phyloP scores from a whole-genome alignment of 192 early-diverging fungal genomes.

The Podila clonocystis region DNA sequence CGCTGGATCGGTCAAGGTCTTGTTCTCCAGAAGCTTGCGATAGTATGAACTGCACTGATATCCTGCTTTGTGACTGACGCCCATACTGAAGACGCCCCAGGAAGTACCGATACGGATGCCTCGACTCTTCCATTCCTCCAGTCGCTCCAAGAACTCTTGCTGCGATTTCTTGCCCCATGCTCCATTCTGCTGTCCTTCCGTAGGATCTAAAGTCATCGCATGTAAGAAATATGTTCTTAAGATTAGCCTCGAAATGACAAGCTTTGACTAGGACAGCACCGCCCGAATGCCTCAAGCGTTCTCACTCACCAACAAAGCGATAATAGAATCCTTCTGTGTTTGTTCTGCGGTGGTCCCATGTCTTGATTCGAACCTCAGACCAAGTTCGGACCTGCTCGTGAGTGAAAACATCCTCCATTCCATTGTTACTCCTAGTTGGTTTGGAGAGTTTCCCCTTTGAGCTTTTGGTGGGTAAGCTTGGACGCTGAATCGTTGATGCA shows the following conservation, averaged over 20 bases:
- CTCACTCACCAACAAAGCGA: slow-evolving; percentile 60
- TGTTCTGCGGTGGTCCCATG: slow-evolving; percentile 55
- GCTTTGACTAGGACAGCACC: not conserved
- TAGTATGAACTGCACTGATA: slow-evolving; percentile 70
- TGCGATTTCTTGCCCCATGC: slow-evolving; percentile 54
- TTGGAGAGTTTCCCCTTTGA: slow-evolving; percentile 10
- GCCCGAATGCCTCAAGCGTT: no score
- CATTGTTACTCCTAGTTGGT: slow-evolving; percentile 22
- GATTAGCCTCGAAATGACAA: not conserved
- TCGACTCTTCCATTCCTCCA: slow-evolving; percentile 56
- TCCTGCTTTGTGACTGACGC: slow-evolving; percentile 63
- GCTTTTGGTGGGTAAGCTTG: slow-evolving; percentile 1
- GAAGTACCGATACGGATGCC: slow-evolving; percentile 61
- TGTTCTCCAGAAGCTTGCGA: slow-evolving; percentile 56
- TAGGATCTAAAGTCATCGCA: slow-evolving; percentile 43
- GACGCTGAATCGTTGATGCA: not conserved
- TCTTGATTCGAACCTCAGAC: slow-evolving; percentile 60
- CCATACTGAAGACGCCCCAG: slow-evolving; percentile 65
- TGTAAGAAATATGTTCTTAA: not conserved
- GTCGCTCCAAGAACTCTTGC: slow-evolving; percentile 59
- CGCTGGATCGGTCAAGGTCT: slow-evolving; percentile 56
- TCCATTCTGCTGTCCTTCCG: slow-evolving; percentile 64
- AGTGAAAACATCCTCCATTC: slow-evolving; percentile 58
- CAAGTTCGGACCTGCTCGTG: slow-evolving; percentile 53
- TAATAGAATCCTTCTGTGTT: slow-evolving; percentile 65